Base-by-base conservation (phyloP, 2,329 filamentous ascomycete species). In the Lachnellula occidentalis region DNA sequence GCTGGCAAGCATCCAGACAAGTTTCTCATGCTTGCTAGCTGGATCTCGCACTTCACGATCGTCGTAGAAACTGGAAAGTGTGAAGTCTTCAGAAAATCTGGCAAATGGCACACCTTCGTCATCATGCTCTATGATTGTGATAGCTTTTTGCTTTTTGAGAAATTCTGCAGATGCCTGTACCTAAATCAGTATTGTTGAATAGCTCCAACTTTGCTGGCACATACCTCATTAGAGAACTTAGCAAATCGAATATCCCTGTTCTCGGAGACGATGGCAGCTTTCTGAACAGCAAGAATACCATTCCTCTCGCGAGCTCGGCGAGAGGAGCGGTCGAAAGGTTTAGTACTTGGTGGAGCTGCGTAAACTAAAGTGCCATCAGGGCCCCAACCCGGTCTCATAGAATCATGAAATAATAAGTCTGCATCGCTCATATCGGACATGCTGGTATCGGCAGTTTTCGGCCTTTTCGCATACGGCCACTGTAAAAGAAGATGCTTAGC, bases 381-480 rank as follows among this genome's bases (percentile, higher is more conserved):
- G 37, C 86, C 85, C 87, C 92, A 96, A 48, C 81, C 84, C 27
- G 90, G 89, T 64, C 90, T 90, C 69, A 88, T 81, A 45, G 83
- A 85, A 59, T 82, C 77, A 71, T 90, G 88, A 70, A 86, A 94
- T 17, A 58, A 78, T 65, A 79, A 79, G 60, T 92, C 87, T 55
- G 74, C 72, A 46, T 80, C 76, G 63, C 78, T 78, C 76, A 91
- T 78, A 53, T 85, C 72, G 54, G 72, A 76, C 61, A 80, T 76
- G 65, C 87, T 80, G 59, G 81, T 76, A 61, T 81, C 75, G 65
- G 83, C 79, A 39, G 81, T 82, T 67, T 92, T 90, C 60, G 85
- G 76, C 72, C 85, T 83, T 75, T 90, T 89, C 70, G 88, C 81
- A 75, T 94, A 94, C 50, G 90, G 90, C 83, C 87, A 95, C 90